Evolutionary conservation across 1,284 basidiomycete genomes (phyloP), one percentile per base, ranked within the genome.

Genomic region (Rugosomyces carneus): DNA sequence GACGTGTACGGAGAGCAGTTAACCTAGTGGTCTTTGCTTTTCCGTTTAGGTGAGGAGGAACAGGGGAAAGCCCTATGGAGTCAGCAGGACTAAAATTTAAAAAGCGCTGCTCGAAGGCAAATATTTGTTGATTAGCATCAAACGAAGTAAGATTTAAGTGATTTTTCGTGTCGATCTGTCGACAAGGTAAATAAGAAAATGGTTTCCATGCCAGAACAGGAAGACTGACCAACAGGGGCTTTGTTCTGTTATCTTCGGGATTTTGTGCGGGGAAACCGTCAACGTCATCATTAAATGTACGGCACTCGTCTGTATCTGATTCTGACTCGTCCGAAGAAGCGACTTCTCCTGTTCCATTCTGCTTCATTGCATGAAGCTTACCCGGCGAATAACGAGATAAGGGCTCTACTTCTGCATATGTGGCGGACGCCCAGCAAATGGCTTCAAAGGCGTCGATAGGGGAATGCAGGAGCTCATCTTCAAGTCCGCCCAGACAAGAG

Each of bases 401-500:
- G 27, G 56, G 37, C 9, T 45, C 40, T 15, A 59, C 52, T 34
- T 54, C 54, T 36, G 62, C 57, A 18, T 37, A 8, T 21, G 13
- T 31, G 29, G 29, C 29, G 5, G 24, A 5, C 29, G 51, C 53
- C 64, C 64, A 70, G 50, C 66, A 68, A 15, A 59, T 50, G 11
- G 64, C 60, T 7, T 61, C 57, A 45, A 66, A 70, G 6, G 68
- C 61, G 19, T 63, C 60, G 13, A 47, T 47, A 5, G 69, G 69
- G 18, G 56, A 60, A 34, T 62, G 59, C 8, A 69, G 53, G 18
- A 69, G 58, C n/a, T 59, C 51, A 42, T 66, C 61, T 36, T 69
- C 68, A 7, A 71, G 59, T 3, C 66, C 67, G n/a, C 65, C 58
- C 13, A 71, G 52, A 50, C 65, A 67, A 36, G 63, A 60, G 26